Evolutionary conservation across 257 asterid species (phyloP), one percentile per base, ranked within the genome.

Genomic region (Salvia hispanica): DNA sequence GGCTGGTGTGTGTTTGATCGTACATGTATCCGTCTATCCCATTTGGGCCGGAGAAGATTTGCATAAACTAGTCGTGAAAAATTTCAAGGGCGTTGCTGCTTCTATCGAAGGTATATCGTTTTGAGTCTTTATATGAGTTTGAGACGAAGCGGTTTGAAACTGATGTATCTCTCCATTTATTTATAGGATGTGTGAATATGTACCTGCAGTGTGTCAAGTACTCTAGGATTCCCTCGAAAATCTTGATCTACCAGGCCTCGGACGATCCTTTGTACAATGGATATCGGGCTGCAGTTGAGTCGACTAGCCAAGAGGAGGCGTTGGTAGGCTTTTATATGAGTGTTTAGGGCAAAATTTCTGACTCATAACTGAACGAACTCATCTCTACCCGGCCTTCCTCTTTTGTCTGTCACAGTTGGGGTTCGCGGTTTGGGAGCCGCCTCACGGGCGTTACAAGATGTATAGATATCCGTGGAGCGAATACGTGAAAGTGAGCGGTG

Each of bases 401-500:
- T 4, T 60, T 36, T 50, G 18, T 34, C 7, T 64, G 71, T 71
- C 45, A 60, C 85, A 86, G 96, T 75, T 89, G 45, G 83, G 85
- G 62, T 94, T 91, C 74, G 99, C 99, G 9, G 61, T 81, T 52
- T 94, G 99, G 99, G 99, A 94, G 78, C 99, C 97, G 0, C 97
- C 99, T 72, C 99, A 94, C 56, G 99, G 99, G 34, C 96, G 91
- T 14, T 94, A 94, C 86, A 94, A 74, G 51, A 94, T 91, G 97
- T 86, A 87, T 56, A 83, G 76, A 2, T 94, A 88, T 76, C 99
- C 99, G 3, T 91, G 97, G 99, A 74, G 83, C 43, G 88, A 87
- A 10, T 94, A 88, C 71, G 91, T 91, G 31, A 90, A 83, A 85
- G 96, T 91, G 57, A 94, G 96, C 15, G 97, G 99, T 52, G 94